Conservation (phyloP, 2,329 filamentous ascomycete species). For the Apiospora pterosperma region DNA sequence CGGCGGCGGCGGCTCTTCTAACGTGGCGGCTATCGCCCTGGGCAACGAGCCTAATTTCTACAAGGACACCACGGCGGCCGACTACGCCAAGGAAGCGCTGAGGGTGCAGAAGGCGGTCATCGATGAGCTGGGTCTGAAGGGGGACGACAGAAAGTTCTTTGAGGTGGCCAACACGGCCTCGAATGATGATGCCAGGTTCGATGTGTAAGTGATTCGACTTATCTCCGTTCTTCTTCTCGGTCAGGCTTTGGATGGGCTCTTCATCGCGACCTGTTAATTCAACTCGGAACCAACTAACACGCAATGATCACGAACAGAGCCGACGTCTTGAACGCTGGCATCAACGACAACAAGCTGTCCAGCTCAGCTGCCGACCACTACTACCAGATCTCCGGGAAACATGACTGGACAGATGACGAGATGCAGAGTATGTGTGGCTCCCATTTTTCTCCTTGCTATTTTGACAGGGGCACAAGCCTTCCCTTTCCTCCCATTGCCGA, state of each 20-base stretch:
- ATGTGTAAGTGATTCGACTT: slow-evolving; percentile 4
- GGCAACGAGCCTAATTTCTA: slow-evolving; percentile 13
- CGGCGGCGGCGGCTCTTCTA: background rate
- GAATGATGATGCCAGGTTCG: background rate
- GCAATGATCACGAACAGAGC: background rate
- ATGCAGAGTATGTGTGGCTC: slow-evolving; percentile 8
- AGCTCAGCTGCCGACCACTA: slow-evolving; percentile 9
- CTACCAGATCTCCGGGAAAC: slow-evolving; percentile 7
- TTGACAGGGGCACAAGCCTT: no score
- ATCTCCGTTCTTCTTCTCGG: no score
- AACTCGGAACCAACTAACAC: no score
- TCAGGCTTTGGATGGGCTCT: no score
- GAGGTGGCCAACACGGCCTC: slow-evolving; percentile 3
- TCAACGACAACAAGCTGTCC: slow-evolving; percentile 5
- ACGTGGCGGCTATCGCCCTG: slow-evolving; percentile 7
- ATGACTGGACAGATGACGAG: background rate
- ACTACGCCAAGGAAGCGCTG: slow-evolving; percentile 7
- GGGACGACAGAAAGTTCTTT: slow-evolving; percentile 7
- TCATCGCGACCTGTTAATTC: no score
- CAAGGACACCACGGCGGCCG: background rate
- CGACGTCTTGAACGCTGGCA: background rate
- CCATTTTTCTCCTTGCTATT: no score
- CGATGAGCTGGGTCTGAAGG: slow-evolving; percentile 6
- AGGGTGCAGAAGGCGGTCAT: slow-evolving; percentile 3
- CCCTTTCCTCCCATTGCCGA: background rate